Evolutionary conservation across 768 basidiomycete species (phyloP), one percentile per base, ranked within the genome.

Genomic region (Tylopilus rubrobrunneus): DNA sequence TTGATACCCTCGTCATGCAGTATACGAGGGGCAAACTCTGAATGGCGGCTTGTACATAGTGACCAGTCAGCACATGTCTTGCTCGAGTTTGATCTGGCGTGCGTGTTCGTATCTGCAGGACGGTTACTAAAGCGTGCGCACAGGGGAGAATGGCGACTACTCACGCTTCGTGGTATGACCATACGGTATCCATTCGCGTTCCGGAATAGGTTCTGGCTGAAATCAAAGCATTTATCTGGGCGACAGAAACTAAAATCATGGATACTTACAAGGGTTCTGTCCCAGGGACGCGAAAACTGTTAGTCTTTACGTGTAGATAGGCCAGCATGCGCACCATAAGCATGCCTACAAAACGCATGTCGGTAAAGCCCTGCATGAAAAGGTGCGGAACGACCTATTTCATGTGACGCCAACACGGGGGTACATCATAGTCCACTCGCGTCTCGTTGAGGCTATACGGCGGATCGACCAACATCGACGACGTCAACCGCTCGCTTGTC

Each of bases 391-490:
- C 12, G 7, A 7, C 58, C 2, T 57, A 83, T 81, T 92, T 92
- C 80, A 92, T 87, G 58, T 91, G 87, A 55, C 89, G 72, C 85
- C 86, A 86, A 37, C 77, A 74, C 17, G 78, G 62, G 1, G 72
- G 72, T 21, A 68, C 67, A 9, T 68, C 60, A 6, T 68, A 64
- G 34, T 68, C 61, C 2, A 67, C 56, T 15, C 69, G 64, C 0
- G 75, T 59, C 36, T 69, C 68, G 48, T 81, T 72, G 49, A 85
- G 67, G 31, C 76, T 71, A 56, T 78, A 82, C 0, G 91, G 89
- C 0, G 88, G 84, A 48, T 94, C 91, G 15, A 93, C 73, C 4
- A 89, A 74, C 73, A 85, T 80, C 0, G 85, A 80, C 15, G 79
- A 79, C 0, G 85, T 78, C 0, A 85, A 85, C n/a, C 83, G 78